Evolutionary conservation across 1,139 yeast species (phyloP).

Genomic region (Hanseniaspora uvarum): DNA sequence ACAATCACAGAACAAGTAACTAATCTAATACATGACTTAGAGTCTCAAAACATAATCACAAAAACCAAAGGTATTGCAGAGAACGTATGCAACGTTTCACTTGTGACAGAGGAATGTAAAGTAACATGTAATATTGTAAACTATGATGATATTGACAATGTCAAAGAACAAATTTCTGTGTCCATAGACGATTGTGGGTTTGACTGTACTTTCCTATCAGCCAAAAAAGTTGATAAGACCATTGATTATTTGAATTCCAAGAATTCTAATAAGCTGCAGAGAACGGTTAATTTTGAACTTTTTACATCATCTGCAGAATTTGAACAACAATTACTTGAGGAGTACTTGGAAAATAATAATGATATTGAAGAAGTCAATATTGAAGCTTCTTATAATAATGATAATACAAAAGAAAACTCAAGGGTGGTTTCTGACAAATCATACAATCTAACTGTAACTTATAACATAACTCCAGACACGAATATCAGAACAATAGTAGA

Average conservation of each 20-base stretch:
- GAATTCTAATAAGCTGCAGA: background rate
- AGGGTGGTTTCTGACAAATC: background rate
- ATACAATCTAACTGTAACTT: conserved; percentile 27
- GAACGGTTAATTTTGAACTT: background rate
- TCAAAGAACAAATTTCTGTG: conserved; percentile 18
- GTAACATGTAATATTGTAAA: conserved; percentile 34
- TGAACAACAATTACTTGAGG: background rate
- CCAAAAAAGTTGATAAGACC: background rate
- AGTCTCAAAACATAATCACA: background rate
- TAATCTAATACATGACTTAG: conserved; percentile 30
- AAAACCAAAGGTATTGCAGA: conserved; percentile 21
- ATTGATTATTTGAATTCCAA: background rate
- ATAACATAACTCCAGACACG: conserved; percentile 30
- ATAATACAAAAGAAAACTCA: background rate
- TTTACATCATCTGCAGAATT: background rate
- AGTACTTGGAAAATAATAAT: background rate
- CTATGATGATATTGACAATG: conserved; percentile 32
- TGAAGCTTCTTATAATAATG: background rate
- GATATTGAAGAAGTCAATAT: background rate
- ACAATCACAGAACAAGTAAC: conserved; percentile 50
- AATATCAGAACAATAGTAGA: conserved; percentile 41
- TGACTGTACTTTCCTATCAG: conserved; percentile 36
- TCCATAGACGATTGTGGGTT: conserved; percentile 69
- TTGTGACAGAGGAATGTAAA: conserved; percentile 64
- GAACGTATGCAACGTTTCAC: conserved; percentile 45